These are phyloP conservation scores for Xylariaceae sp. DNA, from an alignment of 2,329 filamentous ascomycete species.

Conservation along the genomic window DNA sequence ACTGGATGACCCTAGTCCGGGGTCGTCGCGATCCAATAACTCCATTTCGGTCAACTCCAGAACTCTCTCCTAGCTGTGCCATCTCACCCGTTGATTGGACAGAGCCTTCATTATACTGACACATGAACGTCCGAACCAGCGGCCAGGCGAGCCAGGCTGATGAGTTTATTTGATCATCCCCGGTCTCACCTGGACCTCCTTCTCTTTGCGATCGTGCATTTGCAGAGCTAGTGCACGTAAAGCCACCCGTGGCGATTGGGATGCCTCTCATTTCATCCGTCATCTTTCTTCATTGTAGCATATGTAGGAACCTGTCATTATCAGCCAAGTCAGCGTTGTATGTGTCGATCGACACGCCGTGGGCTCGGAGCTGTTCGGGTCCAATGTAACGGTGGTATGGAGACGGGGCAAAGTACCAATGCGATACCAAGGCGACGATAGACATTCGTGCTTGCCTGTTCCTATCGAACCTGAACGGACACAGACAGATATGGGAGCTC, in stretches of 20 bases:
- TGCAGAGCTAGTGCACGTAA: too few relatives aligned
- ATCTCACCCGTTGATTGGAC: slow-evolving; percentile 2
- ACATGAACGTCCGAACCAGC: not conserved
- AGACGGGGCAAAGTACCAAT: not conserved
- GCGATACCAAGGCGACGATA: not conserved
- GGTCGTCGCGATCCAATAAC: not conserved
- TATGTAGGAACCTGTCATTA: not conserved
- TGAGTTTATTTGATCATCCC: not conserved
- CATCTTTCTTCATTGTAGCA: not conserved
- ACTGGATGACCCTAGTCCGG: not conserved
- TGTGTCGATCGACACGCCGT: not conserved
- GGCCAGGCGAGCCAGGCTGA: not conserved
- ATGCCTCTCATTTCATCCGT: too few relatives aligned
- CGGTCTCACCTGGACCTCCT: not conserved
- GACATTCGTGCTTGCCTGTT: not conserved
- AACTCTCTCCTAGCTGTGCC: not conserved
- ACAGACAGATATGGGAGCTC: not conserved
- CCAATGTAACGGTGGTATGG: slow-evolving; percentile 1
- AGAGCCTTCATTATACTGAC: not conserved
- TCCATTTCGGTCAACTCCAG: not conserved
- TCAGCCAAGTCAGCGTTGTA: not conserved
- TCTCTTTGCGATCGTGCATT: not conserved
- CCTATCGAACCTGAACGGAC: not conserved
- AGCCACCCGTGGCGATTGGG: too few relatives aligned
- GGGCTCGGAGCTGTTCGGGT: not conserved